These are phyloP conservation scores for Brettanomyces nanus DNA, from an alignment of 805 yeast genomes.

Conservation along the genomic window DNA sequence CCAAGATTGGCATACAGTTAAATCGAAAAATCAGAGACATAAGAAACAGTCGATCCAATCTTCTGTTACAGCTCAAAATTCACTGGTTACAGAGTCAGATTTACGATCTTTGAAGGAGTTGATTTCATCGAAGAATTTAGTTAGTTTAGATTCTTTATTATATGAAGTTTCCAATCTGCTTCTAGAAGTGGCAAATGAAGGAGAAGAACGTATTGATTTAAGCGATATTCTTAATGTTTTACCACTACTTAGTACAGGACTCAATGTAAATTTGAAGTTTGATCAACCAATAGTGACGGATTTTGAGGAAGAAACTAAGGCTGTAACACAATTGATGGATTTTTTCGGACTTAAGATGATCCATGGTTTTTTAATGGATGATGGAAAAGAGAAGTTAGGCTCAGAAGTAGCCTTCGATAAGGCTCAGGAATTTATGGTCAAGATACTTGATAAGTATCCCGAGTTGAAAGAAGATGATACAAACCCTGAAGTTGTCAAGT, in stretches of 20 bases:
- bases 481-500: constrained; percentile 6
- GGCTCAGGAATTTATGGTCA: constrained; percentile 23
- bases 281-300: background rate
- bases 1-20: constrained; percentile 4
- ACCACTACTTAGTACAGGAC: constrained; percentile 36
- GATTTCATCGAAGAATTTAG: constrained; percentile 7
- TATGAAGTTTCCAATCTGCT: constrained; percentile 39
- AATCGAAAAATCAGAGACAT: background rate
- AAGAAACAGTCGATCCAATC: background rate
- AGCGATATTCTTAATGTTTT: constrained; percentile 42
- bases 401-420: constrained; percentile 19
- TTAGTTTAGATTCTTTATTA: constrained; percentile 29
- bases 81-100: constrained; percentile 11
- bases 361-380: constrained; percentile 58
- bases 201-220: constrained; percentile 6
- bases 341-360: constrained; percentile 34
- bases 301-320: constrained; percentile 8
- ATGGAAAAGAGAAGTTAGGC: background rate
- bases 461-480: constrained; percentile 1
- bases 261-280: constrained; percentile 1
- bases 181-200: constrained; percentile 16
- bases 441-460: background rate
- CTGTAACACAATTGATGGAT: constrained; percentile 15
- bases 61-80: background rate
- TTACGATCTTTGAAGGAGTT: background rate